Evolutionary conservation across 345 rosid species (phyloP).

Genomic region (Eucalyptus erythrocorys): DNA sequence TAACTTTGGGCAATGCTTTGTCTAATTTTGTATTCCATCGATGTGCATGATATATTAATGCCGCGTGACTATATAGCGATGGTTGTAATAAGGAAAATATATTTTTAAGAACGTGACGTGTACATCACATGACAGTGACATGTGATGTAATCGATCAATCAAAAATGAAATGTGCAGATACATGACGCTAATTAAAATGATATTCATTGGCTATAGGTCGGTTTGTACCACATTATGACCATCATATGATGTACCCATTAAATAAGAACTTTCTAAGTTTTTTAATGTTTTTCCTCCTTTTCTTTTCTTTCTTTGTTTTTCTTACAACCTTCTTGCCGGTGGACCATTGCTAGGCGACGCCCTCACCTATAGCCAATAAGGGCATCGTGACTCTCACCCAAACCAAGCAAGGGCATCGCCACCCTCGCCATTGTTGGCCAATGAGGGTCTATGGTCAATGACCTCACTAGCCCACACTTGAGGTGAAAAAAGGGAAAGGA

Average conservation of each 20-base stretch:
- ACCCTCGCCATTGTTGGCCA: neutral
- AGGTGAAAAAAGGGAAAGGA: no score
- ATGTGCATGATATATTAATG: no score
- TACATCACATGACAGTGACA: neutral
- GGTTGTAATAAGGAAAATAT: neutral
- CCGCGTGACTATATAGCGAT: accelerated
- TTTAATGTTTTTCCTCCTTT: no score
- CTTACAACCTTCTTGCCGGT: accelerated
- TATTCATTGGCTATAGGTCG: neutral
- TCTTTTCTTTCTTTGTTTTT: no score
- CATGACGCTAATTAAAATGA: accelerated
- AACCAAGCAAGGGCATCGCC: neutral
- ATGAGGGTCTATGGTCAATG: neutral
- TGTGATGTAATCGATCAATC: neutral
- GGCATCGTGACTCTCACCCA: neutral
- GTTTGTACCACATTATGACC: accelerated
- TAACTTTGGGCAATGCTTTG: neutral
- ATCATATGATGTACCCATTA: accelerated
- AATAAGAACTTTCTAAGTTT: neutral
- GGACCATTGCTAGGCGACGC: accelerated
- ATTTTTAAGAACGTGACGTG: accelerated
- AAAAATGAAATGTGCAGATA: accelerated
- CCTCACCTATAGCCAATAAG: neutral
- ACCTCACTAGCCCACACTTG: neutral
- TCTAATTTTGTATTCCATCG: neutral